phyloP scores from a whole-genome alignment of 2,329 filamentous ascomycete species.

The Diaporthe citrichinensis region DNA sequence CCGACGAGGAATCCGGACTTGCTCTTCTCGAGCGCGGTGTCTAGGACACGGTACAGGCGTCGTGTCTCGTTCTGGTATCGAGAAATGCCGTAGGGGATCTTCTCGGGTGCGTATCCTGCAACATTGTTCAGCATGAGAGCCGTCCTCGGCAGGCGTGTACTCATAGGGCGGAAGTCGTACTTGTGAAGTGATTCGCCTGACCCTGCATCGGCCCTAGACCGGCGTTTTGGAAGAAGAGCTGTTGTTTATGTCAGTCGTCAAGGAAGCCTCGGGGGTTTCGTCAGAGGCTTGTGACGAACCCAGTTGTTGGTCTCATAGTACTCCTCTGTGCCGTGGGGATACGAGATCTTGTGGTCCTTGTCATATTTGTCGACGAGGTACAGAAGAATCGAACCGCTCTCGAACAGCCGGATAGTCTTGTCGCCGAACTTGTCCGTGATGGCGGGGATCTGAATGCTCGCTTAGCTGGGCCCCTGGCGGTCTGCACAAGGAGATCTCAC shows the following conservation, averaged over 20 bases:
- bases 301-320: conserved; percentile 84
- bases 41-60: conserved; percentile 84
- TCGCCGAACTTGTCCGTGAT: conserved; percentile 82
- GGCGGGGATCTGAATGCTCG: conserved; percentile 73
- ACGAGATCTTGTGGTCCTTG: conserved; percentile 83
- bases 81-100: conserved; percentile 85
- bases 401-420: conserved; percentile 81
- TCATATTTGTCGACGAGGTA: conserved; percentile 86
- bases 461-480: no score
- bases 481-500: no score
- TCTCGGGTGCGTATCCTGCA: conserved; percentile 81
- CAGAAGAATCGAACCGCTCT: conserved; percentile 84
- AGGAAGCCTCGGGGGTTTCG: no score
- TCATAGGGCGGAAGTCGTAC: conserved; percentile 54
- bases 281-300: conserved; percentile 56
- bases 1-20: conserved; percentile 74
- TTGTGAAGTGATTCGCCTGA: conserved; percentile 85
- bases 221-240: conserved; percentile 82
- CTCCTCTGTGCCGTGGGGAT: conserved; percentile 78
- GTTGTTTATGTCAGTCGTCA: conserved; percentile 14
- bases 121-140: conserved; percentile 11
- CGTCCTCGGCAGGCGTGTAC: background rate
- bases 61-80: conserved; percentile 87
- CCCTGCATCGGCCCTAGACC: conserved; percentile 88
- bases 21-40: conserved; percentile 76